Evolutionary conservation across 2,329 filamentous ascomycete genomes (phyloP).

Genomic region (Epichloe bromicola): DNA sequence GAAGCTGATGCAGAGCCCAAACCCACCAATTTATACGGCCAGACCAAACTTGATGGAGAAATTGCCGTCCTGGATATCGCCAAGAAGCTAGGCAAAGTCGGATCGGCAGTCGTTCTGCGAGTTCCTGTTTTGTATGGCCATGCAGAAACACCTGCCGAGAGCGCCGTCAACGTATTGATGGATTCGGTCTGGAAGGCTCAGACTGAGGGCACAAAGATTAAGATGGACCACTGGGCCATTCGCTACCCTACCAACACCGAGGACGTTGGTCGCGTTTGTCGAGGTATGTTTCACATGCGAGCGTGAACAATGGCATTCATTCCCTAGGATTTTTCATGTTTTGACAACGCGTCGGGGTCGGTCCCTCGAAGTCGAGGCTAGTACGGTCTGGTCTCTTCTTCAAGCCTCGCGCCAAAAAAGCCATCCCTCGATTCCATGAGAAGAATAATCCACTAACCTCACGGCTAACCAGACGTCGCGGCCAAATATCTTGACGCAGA

Average conservation of each 20-base stretch:
- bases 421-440: not conserved
- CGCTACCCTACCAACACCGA: constrained; percentile 83
- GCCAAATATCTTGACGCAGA: constrained; percentile 48
- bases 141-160: constrained; percentile 58
- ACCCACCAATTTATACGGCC: constrained; percentile 65
- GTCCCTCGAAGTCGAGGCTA: not conserved
- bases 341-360: not conserved
- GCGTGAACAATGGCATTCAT: not conserved
- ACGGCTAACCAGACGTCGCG: constrained; percentile 44
- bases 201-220: constrained; percentile 45
- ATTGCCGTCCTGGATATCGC: constrained; percentile 52
- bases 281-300: constrained; percentile 32
- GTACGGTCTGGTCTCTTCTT: not conserved
- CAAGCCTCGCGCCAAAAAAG: not conserved
- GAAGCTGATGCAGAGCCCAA: constrained; percentile 46
- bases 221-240: constrained; percentile 77
- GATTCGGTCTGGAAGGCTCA: constrained; percentile 65
- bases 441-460: not conserved
- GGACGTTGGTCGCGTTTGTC: constrained; percentile 68
- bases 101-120: constrained; percentile 55
- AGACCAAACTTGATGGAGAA: constrained; percentile 49
- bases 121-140: constrained; percentile 77
- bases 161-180: constrained; percentile 71
- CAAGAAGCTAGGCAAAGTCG: constrained; percentile 31
- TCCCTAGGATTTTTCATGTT: not conserved